Evolutionary conservation across 345 rosid species (phyloP).

Genomic region (Streptanthus diversifolius): DNA sequence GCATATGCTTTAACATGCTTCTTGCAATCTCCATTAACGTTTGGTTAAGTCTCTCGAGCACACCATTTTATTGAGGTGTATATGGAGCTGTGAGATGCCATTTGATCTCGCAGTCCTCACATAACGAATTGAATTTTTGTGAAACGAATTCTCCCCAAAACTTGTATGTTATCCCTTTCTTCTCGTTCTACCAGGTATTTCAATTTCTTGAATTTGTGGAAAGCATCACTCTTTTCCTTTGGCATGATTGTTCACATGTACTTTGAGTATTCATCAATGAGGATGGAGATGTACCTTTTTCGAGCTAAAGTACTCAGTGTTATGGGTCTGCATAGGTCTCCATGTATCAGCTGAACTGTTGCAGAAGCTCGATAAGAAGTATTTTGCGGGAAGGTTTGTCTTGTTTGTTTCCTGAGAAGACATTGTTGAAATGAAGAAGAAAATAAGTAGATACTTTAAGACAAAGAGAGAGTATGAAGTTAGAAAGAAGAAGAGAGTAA

Average conservation of each 20-base stretch:
- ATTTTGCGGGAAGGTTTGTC: too few species aligned
- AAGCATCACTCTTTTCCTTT: background rate
- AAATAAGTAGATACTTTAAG: too few species aligned
- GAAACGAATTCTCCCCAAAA: background rate
- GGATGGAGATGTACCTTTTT: background rate
- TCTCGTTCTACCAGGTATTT: background rate
- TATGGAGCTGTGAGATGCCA: background rate
- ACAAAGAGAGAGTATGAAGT: too few species aligned
- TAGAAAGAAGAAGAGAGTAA: too few species aligned
- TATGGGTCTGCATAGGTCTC: too few species aligned
- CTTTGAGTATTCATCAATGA: background rate
- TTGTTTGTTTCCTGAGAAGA: too few species aligned
- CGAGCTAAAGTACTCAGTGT: too few species aligned
- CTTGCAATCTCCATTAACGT: background rate
- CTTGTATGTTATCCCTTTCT: background rate
- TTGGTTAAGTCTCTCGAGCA: background rate
- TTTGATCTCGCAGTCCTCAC: background rate
- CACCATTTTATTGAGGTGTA: background rate
- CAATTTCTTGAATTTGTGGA: background rate
- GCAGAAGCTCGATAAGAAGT: too few species aligned
- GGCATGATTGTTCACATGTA: background rate
- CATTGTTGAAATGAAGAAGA: too few species aligned
- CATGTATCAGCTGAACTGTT: too few species aligned
- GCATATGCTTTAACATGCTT: background rate
- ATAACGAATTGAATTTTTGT: background rate